Percentiles rank a stretch among this genome's conserved stretches.
Conservation (phyloP, 2,329 filamentous ascomycete genomes). For the Cercospora janseana region DNA sequence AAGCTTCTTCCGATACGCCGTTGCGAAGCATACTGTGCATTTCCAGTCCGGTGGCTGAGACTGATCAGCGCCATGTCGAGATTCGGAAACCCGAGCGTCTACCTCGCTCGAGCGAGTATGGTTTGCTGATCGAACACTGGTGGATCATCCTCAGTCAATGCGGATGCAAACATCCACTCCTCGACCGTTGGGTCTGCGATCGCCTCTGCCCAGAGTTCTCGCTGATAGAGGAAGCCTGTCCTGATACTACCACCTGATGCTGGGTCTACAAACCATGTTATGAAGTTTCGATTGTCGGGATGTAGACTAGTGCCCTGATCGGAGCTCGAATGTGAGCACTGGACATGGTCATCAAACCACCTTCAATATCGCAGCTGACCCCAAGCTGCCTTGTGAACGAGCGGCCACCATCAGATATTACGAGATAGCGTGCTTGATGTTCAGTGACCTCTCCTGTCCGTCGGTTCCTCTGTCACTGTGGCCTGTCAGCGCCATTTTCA, state of each 20-base stretch:
- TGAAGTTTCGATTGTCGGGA: neutral
- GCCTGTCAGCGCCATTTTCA: neutral
- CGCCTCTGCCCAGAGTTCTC: neutral
- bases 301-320: neutral
- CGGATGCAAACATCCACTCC: neutral
- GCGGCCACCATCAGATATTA: neutral
- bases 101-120: neutral
- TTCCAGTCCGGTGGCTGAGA: neutral
- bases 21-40: neutral
- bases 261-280: neutral
- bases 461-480: neutral
- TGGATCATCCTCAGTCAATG: neutral
- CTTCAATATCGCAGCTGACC: neutral
- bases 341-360: neutral
- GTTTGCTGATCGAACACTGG: neutral
- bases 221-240: neutral
- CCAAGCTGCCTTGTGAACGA: neutral
- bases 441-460: neutral
- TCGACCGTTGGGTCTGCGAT: neutral
- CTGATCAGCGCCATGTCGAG: neutral
- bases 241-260: neutral
- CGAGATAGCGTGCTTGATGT: neutral
- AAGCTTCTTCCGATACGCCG: neutral
- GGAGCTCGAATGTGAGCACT: slow-evolving; percentile 1
- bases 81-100: neutral